phyloP scores from a whole-genome alignment of 2,329 filamentous ascomycete genomes.

The Ilyonectria destructans region DNA sequence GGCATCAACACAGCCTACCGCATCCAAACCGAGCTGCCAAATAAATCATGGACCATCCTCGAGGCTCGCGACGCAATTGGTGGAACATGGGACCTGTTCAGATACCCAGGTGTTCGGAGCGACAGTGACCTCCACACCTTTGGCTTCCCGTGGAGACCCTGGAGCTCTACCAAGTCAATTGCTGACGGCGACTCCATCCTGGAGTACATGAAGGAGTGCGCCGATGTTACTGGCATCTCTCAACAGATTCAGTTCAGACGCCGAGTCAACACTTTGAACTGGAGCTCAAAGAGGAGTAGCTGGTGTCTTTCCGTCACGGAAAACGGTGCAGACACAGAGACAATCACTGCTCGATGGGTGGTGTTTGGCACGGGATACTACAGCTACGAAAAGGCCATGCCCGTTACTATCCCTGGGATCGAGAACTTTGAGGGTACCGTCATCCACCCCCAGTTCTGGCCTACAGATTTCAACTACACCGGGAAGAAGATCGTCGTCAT shows the following conservation, averaged over 20 bases:
- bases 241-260: no score
- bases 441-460: constrained; percentile 83
- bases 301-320: no score
- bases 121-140: constrained; percentile 75
- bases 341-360: no score
- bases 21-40: constrained; percentile 65
- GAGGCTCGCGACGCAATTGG: constrained; percentile 78
- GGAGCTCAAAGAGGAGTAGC: no score
- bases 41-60: constrained; percentile 74
- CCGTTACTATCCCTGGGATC: constrained; percentile 62
- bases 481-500: constrained; percentile 77
- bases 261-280: no score
- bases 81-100: constrained; percentile 85
- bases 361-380: no score
- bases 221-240: no score
- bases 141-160: constrained; percentile 80
- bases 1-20: constrained; percentile 83
- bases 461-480: constrained; percentile 74
- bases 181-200: no score
- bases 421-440: constrained; percentile 56
- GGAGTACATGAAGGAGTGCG: no score
- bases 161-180: constrained; percentile 66
- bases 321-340: no score
- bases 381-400: constrained; percentile 63
- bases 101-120: constrained; percentile 79